Percentiles rank a stretch among this genome's conserved stretches.
These are phyloP conservation scores for Angomonas ambiguus DNA, from an alignment of 208 protist genomes.

Conservation along the genomic window DNA sequence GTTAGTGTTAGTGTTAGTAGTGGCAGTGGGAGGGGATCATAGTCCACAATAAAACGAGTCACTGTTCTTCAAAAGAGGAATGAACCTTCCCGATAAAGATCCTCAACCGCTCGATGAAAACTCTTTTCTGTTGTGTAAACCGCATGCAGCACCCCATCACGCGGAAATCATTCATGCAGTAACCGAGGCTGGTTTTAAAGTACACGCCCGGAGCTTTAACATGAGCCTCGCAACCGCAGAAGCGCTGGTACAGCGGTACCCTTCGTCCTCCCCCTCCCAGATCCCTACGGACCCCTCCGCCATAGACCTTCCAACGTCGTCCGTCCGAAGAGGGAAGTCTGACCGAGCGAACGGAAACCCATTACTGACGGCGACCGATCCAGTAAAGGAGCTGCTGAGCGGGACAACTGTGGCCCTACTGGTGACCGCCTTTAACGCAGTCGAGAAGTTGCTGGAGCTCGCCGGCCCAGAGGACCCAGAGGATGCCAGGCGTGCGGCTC, in stretches of 20 bases:
- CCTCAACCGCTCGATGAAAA: slow-evolving; percentile 23
- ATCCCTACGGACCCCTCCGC: too few relatives aligned
- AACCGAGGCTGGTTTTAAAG: slow-evolving; percentile 40
- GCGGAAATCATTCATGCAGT: slow-evolving; percentile 46
- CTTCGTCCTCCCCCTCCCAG: slow-evolving; percentile 21
- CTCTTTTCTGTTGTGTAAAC: slow-evolving; percentile 71
- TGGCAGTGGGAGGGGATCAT: too few relatives aligned
- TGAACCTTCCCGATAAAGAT: neutral
- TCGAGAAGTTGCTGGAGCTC: slow-evolving; percentile 52
- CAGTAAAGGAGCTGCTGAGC: slow-evolving; percentile 42
- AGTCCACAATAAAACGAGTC: too few relatives aligned
- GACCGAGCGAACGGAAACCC: neutral
- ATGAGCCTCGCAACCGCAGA: slow-evolving; percentile 41
- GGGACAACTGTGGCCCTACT: slow-evolving; percentile 62
- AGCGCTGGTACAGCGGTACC: slow-evolving; percentile 48
- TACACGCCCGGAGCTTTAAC: slow-evolving; percentile 45
- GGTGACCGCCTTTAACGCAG: slow-evolving; percentile 48
- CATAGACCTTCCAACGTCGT: too few relatives aligned
- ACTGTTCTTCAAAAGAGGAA: neutral
- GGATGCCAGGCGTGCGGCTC: slow-evolving; percentile 43
- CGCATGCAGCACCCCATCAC: slow-evolving; percentile 43
- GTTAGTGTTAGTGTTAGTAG: neutral
- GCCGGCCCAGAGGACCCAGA: slow-evolving; percentile 59
- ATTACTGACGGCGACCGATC: neutral
- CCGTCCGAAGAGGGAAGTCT: slow-evolving; percentile 8